These are phyloP conservation scores for Bocquillonia castaneifolia DNA, from an alignment of 441 rosid genomes.

Conservation along the genomic window DNA sequence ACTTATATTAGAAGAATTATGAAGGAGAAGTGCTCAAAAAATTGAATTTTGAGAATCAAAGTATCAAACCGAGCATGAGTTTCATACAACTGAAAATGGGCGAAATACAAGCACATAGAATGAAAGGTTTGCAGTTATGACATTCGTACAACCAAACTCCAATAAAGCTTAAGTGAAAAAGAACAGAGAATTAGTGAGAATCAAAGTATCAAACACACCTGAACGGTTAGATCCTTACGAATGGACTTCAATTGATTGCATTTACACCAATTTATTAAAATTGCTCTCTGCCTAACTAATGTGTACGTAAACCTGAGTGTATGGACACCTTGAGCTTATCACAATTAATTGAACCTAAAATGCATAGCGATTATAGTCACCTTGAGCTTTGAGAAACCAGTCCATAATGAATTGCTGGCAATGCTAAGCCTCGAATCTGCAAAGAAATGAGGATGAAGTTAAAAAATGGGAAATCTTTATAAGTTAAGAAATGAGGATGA, in stretches of 20 bases:
- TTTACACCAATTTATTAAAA: too few species aligned
- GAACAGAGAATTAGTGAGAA: background rate
- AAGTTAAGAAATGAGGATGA: too few species aligned
- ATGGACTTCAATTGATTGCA: conserved; percentile 98
- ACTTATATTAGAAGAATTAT: too few species aligned
- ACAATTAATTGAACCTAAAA: too few species aligned
- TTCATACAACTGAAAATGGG: conserved; percentile 79
- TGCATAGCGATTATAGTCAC: too few species aligned
- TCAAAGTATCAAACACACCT: conserved; percentile 42
- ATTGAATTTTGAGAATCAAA: too few species aligned
- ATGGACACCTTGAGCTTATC: too few species aligned
- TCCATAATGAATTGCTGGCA: conserved; percentile 46
- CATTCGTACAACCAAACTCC: background rate
- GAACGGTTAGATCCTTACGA: conserved; percentile 98
- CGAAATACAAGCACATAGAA: conserved; percentile 15
- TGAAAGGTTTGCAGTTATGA: background rate
- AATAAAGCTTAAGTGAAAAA: background rate
- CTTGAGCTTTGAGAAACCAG: conserved; percentile 55
- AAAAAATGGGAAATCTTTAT: too few species aligned
- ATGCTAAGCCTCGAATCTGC: conserved; percentile 46
- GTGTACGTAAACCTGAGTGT: too few species aligned
- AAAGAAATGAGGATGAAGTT: too few species aligned
- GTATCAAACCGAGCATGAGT: conserved; percentile 97
- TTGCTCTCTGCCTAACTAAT: too few species aligned
- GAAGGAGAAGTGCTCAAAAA: too few species aligned